A percentile compares a stretch with the other conserved stretches of the same genome.
phyloP scores from a whole-genome alignment of 2,329 filamentous ascomycete genomes.

The Calcarisporium arbuscula region DNA sequence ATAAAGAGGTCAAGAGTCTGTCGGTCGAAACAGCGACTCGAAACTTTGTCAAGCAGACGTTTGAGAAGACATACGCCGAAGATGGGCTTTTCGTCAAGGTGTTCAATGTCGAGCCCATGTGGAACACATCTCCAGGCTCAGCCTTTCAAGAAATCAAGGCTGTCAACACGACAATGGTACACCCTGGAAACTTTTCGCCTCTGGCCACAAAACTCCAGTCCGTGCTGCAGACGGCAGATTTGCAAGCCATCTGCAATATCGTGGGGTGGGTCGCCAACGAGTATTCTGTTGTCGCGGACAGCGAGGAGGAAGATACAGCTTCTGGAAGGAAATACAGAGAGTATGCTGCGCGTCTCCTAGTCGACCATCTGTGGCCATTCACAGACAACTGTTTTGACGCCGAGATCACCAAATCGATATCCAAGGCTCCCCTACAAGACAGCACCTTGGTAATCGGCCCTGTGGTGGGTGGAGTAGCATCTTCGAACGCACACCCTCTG shows the following conservation, averaged over 20 bases:
- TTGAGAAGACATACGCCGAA: slow-evolving; percentile 52
- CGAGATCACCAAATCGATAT: slow-evolving; percentile 49
- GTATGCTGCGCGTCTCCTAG: slow-evolving; percentile 48
- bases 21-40: slow-evolving; percentile 49
- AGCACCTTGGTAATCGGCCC: slow-evolving; percentile 45
- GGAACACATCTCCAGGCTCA: slow-evolving; percentile 42
- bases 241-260: slow-evolving; percentile 47
- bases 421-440: slow-evolving; percentile 39
- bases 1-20: slow-evolving; percentile 41
- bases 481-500: slow-evolving; percentile 52
- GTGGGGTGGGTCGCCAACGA: slow-evolving; percentile 54
- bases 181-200: slow-evolving; percentile 47
- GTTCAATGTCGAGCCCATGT: slow-evolving; percentile 50
- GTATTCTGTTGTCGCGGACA: slow-evolving; percentile 45
- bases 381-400: slow-evolving; percentile 48
- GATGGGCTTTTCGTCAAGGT: slow-evolving; percentile 46
- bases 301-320: slow-evolving; percentile 51
- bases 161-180: slow-evolving; percentile 44
- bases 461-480: slow-evolving; percentile 40
- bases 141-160: slow-evolving; percentile 44
- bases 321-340: slow-evolving; percentile 49
- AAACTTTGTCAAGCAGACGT: slow-evolving; percentile 54
- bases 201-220: slow-evolving; percentile 44
- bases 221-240: slow-evolving; percentile 38
- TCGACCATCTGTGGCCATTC: slow-evolving; percentile 52